Base-by-base conservation (phyloP, 257 asterid species). In the Cynanchum wilfordii region DNA sequence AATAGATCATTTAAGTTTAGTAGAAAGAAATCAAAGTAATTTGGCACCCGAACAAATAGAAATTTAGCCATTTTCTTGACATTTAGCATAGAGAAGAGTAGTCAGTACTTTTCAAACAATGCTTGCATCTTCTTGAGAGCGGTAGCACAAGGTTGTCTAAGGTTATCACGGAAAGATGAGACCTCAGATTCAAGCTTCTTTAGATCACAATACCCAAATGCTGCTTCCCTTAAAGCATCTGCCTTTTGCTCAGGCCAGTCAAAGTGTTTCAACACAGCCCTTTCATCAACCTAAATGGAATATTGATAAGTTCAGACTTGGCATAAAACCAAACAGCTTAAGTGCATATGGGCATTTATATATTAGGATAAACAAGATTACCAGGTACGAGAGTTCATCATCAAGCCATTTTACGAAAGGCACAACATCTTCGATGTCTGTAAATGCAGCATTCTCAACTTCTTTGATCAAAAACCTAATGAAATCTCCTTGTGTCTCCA, bases 401-500 rank as follows among this genome's bases (percentile, higher is more conserved):
- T 95, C 99, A 25, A 95, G 99, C 99, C 99, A 95, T 81, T 95
- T 95, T 9, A 95, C 99, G 69, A 95, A 95, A 52, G 95, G 89
- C 38, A 92, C 88, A 57, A 95, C 96, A 82, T 95, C 99, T 72
- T 92, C 96, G 78, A 95, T 95, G 82, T 90, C 92, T 20, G 87
- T 79, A 73, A 92, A 95, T 62, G 89, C 91, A 76, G 99, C 97
- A 50, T 77, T 86, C 79, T 86, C 96, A 55, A 95, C 96, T 84
- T 95, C 98, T 79, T 87, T 92, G 83, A 92, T 92, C 82, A 95
- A 85, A 79, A 81, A 95, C 78, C 89, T 87, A 72, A 95, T 89
- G 81, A 95, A 95, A 80, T 92, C 99, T 49, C 98, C 98, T 78
- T 92, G 99, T 6, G 90, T 90, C 79, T 95, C 98, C 20, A 95